Percentiles rank a stretch among this genome's conserved stretches.
Conservation (phyloP, 2,329 filamentous ascomycete species). For the Aphanocladium album region DNA sequence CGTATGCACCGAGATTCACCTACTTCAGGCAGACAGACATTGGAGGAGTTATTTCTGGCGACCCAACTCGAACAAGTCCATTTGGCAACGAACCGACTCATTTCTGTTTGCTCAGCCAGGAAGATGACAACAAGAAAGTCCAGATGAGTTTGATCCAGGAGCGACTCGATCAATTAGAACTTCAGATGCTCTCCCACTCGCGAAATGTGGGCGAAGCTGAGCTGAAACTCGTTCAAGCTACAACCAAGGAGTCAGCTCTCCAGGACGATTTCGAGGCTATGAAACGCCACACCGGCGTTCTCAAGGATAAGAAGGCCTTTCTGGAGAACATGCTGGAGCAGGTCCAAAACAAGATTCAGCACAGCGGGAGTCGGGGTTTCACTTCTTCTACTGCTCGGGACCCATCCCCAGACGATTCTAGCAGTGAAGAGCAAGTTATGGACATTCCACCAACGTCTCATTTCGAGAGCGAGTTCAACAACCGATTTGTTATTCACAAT, state of each 20-base stretch:
- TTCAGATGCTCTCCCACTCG: slow-evolving; percentile 72
- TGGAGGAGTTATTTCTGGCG: slow-evolving; percentile 70
- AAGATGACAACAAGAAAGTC: slow-evolving; percentile 82
- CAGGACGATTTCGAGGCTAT: slow-evolving; percentile 58
- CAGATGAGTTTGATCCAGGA: slow-evolving; percentile 81
- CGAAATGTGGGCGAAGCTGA: slow-evolving; percentile 71
- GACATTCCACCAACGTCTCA: slow-evolving; percentile 70
- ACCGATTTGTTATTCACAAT: slow-evolving; percentile 97
- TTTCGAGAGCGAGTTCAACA: slow-evolving; percentile 92
- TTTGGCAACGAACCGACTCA: slow-evolving; percentile 94
- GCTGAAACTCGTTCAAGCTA: slow-evolving; percentile 53
- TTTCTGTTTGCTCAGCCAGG: slow-evolving; percentile 88
- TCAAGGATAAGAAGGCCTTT: slow-evolving; percentile 54
- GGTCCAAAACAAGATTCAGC: slow-evolving; percentile 35
- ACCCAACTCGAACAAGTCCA: slow-evolving; percentile 75
- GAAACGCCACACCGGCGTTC: slow-evolving; percentile 48
- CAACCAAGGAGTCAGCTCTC: slow-evolving; percentile 44
- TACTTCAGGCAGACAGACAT: slow-evolving; percentile 98
- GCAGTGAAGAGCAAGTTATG: slow-evolving; percentile 38
- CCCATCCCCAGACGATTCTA: slow-evolving; percentile 10
- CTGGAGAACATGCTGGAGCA: slow-evolving; percentile 54
- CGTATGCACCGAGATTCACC: slow-evolving; percentile 88
- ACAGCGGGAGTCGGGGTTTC: slow-evolving; percentile 22
- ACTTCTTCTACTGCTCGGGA: slow-evolving; percentile 13
- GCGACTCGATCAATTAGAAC: slow-evolving; percentile 70